Evolutionary conservation across 2,329 filamentous ascomycete species (phyloP).

Genomic region (Epichloe aotearoae): DNA sequence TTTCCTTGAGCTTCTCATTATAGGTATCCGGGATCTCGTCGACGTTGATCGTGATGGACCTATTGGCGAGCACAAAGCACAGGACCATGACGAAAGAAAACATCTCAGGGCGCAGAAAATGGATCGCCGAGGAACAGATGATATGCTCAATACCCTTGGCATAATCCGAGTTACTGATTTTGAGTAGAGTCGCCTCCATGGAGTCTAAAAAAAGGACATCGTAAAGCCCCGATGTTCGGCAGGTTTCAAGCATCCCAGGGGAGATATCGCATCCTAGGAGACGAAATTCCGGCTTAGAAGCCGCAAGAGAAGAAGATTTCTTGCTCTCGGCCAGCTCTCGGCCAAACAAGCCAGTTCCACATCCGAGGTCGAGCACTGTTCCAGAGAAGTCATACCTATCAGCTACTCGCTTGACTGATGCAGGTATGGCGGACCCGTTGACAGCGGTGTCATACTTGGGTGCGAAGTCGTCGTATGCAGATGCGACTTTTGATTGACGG

Average conservation of each 20-base stretch:
- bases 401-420: background rate
- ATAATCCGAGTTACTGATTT: background rate
- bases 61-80: background rate
- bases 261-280: slow-evolving; percentile 1
- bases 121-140: background rate
- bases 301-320: background rate
- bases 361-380: background rate
- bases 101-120: background rate
- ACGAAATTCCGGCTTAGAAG: background rate
- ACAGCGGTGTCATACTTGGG: rapidly evolving
- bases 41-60: slow-evolving; percentile 1
- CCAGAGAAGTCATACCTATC: background rate
- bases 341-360: background rate
- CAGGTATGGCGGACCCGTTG: background rate
- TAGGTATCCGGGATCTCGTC: background rate
- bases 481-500: background rate
- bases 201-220: background rate
- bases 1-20: background rate
- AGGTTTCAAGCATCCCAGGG: background rate
- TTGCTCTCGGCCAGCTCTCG: background rate
- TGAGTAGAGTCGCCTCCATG: background rate
- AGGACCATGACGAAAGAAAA: background rate
- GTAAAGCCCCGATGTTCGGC: background rate
- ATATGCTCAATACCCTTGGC: background rate
- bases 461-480: background rate